Percentiles rank a stretch among this genome's conserved stretches.
phyloP scores from a whole-genome alignment of 2,329 filamentous ascomycete genomes.

The Hypoxylon sp. region DNA sequence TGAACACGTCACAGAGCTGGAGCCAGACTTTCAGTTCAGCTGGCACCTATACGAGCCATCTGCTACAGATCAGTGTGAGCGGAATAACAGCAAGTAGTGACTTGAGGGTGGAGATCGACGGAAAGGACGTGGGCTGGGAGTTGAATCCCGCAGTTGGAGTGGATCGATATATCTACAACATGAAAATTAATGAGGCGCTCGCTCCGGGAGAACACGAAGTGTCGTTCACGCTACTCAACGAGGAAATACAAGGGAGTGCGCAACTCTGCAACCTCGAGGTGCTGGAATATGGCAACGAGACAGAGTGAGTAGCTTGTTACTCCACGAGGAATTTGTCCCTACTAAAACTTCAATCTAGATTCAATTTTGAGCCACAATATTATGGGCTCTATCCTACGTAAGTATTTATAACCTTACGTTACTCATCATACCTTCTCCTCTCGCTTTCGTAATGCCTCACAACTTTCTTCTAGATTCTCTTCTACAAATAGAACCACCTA shows the following conservation, averaged over 20 bases:
- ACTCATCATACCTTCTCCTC: not conserved
- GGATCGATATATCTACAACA: conserved; percentile 54
- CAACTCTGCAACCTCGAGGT: conserved; percentile 54
- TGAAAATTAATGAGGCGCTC: conserved; percentile 48
- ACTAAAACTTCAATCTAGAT: conserved; percentile 41
- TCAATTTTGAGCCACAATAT: conserved; percentile 45
- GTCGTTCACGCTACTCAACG: conserved; percentile 49
- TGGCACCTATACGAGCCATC: conserved; percentile 50
- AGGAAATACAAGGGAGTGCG: conserved; percentile 50
- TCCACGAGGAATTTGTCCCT: not conserved
- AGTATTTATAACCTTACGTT: conserved; percentile 16
- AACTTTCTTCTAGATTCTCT: conserved; percentile 45
- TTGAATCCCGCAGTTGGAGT: conserved; percentile 50
- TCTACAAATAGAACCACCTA: conserved; percentile 51
- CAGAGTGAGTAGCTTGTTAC: conserved; percentile 45
- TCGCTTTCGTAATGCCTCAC: not conserved
- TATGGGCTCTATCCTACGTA: conserved; percentile 53
- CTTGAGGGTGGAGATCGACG: conserved; percentile 51
- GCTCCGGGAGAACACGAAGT: conserved; percentile 50
- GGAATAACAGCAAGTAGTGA: conserved; percentile 51
- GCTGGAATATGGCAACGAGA: conserved; percentile 51
- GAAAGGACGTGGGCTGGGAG: conserved; percentile 52
- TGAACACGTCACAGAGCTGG: conserved; percentile 51
- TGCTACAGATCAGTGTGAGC: conserved; percentile 53
- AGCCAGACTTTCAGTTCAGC: conserved; percentile 50